These are phyloP conservation scores for Aegilops sharonensis DNA, from an alignment of 176 grass and related monocot genomes.

Conservation along the genomic window DNA sequence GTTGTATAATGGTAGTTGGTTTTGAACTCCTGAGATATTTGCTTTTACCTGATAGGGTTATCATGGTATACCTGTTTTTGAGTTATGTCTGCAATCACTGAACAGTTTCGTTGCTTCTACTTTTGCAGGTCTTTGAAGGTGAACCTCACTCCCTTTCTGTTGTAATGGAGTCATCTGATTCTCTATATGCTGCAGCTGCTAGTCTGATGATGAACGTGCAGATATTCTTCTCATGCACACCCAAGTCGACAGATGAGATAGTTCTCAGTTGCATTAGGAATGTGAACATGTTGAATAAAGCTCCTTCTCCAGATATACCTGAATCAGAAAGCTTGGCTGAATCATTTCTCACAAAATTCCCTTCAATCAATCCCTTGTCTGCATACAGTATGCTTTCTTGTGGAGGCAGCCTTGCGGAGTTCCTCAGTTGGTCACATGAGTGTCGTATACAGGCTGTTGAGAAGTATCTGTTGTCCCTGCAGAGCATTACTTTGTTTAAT, in stretches of 20 bases:
- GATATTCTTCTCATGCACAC: constrained; percentile 66
- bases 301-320: constrained; percentile 52
- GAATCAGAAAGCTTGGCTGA: constrained; percentile 82
- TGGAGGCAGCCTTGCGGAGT: constrained; percentile 54
- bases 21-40: constrained; percentile 16
- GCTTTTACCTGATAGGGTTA: constrained; percentile 14
- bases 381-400: constrained; percentile 79
- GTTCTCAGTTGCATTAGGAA: constrained; percentile 76
- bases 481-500: constrained; percentile 76
- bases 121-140: constrained; percentile 83
- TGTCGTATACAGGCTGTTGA: constrained; percentile 57
- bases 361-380: constrained; percentile 86
- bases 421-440: constrained; percentile 76
- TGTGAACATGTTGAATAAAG: constrained; percentile 38
- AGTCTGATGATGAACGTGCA: constrained; percentile 86
- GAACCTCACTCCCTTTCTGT: constrained; percentile 59
- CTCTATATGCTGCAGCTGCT: constrained; percentile 73
- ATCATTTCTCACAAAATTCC: constrained; percentile 90
- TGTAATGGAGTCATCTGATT: constrained; percentile 77
- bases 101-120: constrained; percentile 3
- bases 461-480: constrained; percentile 56
- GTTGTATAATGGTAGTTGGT: constrained; percentile 88
- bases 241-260: constrained; percentile 84
- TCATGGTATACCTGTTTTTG: neutral
- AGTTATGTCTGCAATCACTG: constrained; percentile 11